Conservation (phyloP, 2,329 filamentous ascomycete species). For the Fusarium sp. region DNA sequence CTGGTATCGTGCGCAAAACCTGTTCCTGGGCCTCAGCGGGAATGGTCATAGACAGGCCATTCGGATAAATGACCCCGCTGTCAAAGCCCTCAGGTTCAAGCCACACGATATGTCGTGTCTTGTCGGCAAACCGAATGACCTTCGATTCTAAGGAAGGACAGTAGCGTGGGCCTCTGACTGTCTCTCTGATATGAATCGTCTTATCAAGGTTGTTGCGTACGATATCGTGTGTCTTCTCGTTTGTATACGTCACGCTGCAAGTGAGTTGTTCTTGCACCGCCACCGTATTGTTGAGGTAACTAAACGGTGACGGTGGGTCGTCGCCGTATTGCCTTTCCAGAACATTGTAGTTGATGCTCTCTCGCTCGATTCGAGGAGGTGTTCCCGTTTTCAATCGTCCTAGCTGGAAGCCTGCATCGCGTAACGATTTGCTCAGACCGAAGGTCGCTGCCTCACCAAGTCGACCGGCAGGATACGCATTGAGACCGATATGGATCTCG, state of each 20-base stretch:
- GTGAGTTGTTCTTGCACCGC: conserved; percentile 82
- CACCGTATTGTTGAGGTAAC: conserved; percentile 84
- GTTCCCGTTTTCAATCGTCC: conserved; percentile 96
- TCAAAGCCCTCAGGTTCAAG: conserved; percentile 96
- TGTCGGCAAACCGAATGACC: conserved; percentile 86
- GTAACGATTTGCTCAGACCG: conserved; percentile 89
- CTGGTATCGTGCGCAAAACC: conserved; percentile 86
- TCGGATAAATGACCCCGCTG: conserved; percentile 91
- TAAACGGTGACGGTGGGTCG: conserved; percentile 88
- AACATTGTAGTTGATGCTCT: conserved; percentile 80
- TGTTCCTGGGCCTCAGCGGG: conserved; percentile 87
- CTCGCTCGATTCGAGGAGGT: conserved; percentile 84
- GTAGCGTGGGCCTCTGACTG: conserved; percentile 92
- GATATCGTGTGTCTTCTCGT: conserved; percentile 82
- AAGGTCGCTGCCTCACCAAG: conserved; percentile 95
- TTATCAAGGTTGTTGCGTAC: conserved; percentile 92
- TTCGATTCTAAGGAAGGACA: conserved; percentile 97
- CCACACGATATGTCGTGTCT: conserved; percentile 89
- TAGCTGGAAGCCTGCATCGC: conserved; percentile 87
- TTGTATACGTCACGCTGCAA: conserved; percentile 92
- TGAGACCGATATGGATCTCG: conserved; percentile 94
- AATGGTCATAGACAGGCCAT: conserved; percentile 97
- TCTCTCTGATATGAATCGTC: conserved; percentile 95
- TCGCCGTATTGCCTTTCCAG: conserved; percentile 84
- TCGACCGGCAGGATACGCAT: conserved; percentile 85